Base-by-base conservation (phyloP, 2,329 filamentous ascomycete species). In the Hirsutella rhossiliensis region DNA sequence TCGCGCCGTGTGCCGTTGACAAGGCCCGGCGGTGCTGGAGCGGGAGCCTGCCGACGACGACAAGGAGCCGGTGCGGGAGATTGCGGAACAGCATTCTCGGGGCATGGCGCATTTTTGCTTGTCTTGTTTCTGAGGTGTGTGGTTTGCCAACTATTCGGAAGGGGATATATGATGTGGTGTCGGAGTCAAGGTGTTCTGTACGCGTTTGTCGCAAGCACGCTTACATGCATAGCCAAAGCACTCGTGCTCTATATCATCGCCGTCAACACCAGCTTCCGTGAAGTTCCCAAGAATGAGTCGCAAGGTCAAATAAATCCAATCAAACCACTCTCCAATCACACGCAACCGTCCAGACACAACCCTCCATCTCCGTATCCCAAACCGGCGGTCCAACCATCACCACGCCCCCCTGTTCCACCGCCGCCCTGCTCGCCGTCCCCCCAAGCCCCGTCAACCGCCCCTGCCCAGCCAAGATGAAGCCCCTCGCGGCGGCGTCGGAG, bases 351-450 rank as follows among this genome's bases (percentile, higher is more conserved):
- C 64, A 67, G 18, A 43, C 40, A 23, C 57, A 46, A 1, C 54
- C 62, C 7, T 59, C 56, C 28, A 68, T 44, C 30, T 56, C 49
- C 27, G 66, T 53, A 31, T 67, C 61, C 65, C 65, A 68, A 12
- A 58, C 54, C 15, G 63, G 63, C 47, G 58, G 56, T 31, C 58
- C 57, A n/a, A 66, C 45, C 13, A 56, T 41, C 11, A 67, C 52
- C 38, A 57, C 51, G 41, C 56, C 58, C 1, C 63, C 64, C 8
- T 52, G 43, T 6, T 37, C 38, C 11, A 65, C 50, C 5, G 43
- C 48, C 3, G 52, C 59, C 34, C 54, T 54, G 32, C 50, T 52
- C 3, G 52, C 59, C 34, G 54, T 54, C 32, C 50, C 52, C 5
- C 56, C 62, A 40, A 66, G 47, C 0, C 63, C 64, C 3, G 62